Percentiles rank a stretch among this genome's conserved stretches.
phyloP scores from a whole-genome alignment of 1,284 basidiomycete genomes.

The Schizophyllum amplum region DNA sequence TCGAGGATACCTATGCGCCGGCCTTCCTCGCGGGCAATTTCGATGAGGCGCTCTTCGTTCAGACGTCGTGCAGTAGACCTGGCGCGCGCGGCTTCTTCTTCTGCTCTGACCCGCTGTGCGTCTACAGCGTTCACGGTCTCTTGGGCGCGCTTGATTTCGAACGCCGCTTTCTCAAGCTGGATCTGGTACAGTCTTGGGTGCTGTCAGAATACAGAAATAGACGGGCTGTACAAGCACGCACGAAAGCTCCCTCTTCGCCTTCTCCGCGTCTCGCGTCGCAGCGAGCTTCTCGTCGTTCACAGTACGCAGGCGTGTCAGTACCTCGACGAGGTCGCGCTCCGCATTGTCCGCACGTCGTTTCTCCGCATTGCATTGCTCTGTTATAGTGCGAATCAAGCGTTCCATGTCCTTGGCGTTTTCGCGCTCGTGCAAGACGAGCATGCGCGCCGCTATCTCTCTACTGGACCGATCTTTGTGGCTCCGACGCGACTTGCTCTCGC shows the following conservation, averaged over 20 bases:
- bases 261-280: background rate
- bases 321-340: background rate
- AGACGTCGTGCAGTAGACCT: constrained; percentile 23
- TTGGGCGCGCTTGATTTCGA: constrained; percentile 21
- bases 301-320: background rate
- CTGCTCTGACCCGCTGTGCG: constrained; percentile 24
- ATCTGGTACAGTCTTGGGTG: constrained; percentile 19
- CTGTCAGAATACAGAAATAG: background rate
- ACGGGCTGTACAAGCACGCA: background rate
- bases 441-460: background rate
- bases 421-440: background rate
- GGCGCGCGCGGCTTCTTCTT: constrained; percentile 22
- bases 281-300: background rate
- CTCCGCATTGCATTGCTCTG: background rate
- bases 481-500: background rate
- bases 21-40: constrained; percentile 27
- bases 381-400: background rate
- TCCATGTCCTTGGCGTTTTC: background rate
- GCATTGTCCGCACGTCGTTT: background rate
- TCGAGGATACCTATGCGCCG: background rate
- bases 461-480: background rate
- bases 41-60: constrained; percentile 22
- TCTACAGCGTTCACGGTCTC: constrained; percentile 19
- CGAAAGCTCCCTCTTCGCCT: background rate
- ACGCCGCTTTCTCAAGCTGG: constrained; percentile 20